phyloP scores from a whole-genome alignment of 2,329 filamentous ascomycete genomes.

The Clonostachys sp. region DNA sequence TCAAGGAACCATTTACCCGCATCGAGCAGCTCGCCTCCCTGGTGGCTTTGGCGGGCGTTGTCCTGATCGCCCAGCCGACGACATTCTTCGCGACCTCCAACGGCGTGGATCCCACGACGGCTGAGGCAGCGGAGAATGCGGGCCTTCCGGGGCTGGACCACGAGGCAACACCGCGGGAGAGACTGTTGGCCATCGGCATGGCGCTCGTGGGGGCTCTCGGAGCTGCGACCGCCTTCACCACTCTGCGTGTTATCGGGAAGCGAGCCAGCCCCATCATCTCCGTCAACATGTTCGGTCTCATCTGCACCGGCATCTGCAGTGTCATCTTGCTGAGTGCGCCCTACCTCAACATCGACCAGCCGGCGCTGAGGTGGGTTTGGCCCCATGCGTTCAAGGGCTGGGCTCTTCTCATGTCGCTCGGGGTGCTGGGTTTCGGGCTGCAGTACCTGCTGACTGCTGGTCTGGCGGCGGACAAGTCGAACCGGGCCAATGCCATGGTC shows the following conservation, averaged over 20 bases:
- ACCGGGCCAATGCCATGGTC: constrained; percentile 52
- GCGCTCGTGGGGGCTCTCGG: constrained; percentile 77
- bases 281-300: constrained; percentile 77
- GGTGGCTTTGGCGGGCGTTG: constrained; percentile 72
- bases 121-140: constrained; percentile 5
- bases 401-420: constrained; percentile 63
- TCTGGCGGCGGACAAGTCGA: constrained; percentile 64
- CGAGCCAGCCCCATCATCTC: constrained; percentile 78
- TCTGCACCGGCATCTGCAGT: constrained; percentile 64
- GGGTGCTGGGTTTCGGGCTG: constrained; percentile 73
- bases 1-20: constrained; percentile 73
- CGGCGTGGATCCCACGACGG: constrained; percentile 3
- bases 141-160: constrained; percentile 23
- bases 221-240: constrained; percentile 67
- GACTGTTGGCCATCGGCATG: constrained; percentile 64
- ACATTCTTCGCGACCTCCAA: constrained; percentile 39
- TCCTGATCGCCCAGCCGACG: constrained; percentile 74
- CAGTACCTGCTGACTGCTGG: constrained; percentile 83
- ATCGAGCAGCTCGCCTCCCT: constrained; percentile 73
- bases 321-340: constrained; percentile 52
- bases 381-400: constrained; percentile 49
- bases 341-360: constrained; percentile 36
- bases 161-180: constrained; percentile 53
- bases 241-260: constrained; percentile 74
- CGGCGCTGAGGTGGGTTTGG: constrained; percentile 35